These are phyloP conservation scores for Pulveroboletus sp. DNA, from an alignment of 768 basidiomycete genomes.

Conservation along the genomic window DNA sequence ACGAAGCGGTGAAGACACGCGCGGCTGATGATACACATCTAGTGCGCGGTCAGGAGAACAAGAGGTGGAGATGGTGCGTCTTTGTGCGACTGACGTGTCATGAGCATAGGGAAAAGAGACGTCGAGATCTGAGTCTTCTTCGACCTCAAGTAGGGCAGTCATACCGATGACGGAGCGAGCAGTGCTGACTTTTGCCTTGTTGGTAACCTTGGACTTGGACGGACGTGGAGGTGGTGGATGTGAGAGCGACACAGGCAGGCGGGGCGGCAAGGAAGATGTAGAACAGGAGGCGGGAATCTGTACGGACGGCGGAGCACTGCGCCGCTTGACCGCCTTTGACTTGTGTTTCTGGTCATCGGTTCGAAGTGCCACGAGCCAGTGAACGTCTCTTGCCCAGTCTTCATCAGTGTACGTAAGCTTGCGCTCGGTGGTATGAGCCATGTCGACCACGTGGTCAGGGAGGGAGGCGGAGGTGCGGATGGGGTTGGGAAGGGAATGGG, in stretches of 20 bases:
- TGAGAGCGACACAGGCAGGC: conserved; percentile 5
- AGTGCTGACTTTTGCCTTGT: conserved; percentile 29
- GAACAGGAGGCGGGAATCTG: conserved; percentile 19
- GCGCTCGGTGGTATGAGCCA: conserved; percentile 17
- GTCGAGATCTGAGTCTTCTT: conserved; percentile 38
- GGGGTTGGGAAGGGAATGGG: conserved; percentile 29
- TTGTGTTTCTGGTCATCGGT: conserved; percentile 13
- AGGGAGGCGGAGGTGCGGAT: conserved; percentile 31
- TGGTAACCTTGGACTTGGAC: conserved; percentile 24
- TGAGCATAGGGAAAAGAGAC: neutral
- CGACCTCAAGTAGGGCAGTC: conserved; percentile 50
- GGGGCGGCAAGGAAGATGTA: conserved; percentile 18
- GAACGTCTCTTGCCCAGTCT: conserved; percentile 65
- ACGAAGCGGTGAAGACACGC: conserved; percentile 22
- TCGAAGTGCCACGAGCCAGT: conserved; percentile 50
- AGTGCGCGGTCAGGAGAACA: conserved; percentile 7
- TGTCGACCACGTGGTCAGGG: conserved; percentile 26
- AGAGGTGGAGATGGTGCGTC: conserved; percentile 12
- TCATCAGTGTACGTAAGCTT: conserved; percentile 44
- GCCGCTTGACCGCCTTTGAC: conserved; percentile 18
- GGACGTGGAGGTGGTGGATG: conserved; percentile 17
- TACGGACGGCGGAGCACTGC: conserved; percentile 13
- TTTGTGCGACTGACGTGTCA: conserved; percentile 13
- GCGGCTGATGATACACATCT: conserved; percentile 15
- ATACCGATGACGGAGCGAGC: conserved; percentile 48